These are phyloP conservation scores for Epichloe sibirici DNA, from an alignment of 2,329 filamentous ascomycete genomes.

Conservation along the genomic window DNA sequence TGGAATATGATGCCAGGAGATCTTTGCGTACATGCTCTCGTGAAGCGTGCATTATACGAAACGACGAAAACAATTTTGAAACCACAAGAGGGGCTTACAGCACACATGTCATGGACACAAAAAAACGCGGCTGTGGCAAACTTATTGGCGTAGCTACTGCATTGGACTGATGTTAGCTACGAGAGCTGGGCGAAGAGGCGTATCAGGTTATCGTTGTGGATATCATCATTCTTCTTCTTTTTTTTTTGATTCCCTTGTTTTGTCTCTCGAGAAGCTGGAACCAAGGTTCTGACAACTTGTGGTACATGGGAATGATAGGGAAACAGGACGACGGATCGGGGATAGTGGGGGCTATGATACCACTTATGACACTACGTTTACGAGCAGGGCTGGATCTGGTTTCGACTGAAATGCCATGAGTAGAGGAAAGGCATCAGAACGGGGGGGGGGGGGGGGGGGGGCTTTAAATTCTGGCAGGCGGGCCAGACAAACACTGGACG, in stretches of 20 bases:
- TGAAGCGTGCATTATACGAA: slow-evolving; percentile 1
- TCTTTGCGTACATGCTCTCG: background rate
- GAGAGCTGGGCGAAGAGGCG: slow-evolving; percentile 10
- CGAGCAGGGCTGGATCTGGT: background rate
- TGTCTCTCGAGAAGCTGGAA: slow-evolving; percentile 3
- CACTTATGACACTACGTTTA: slow-evolving; percentile 22
- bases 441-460: background rate
- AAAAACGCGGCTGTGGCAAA: slow-evolving; percentile 3
- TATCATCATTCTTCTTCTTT: background rate
- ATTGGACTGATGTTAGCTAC: slow-evolving; percentile 9
- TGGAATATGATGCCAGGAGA: slow-evolving; percentile 6
- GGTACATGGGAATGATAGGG: slow-evolving; percentile 1
- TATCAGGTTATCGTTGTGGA: slow-evolving; percentile 9
- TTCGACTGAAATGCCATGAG: background rate
- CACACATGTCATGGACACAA: slow-evolving; percentile 3
- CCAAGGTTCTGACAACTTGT: slow-evolving; percentile 15
- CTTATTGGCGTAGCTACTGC: slow-evolving; percentile 5
- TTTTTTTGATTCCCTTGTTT: slow-evolving; percentile 6
- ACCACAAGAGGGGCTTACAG: slow-evolving; percentile 1
- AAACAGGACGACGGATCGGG: slow-evolving; percentile 13
- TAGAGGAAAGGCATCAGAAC: background rate
- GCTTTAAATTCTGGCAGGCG: background rate
- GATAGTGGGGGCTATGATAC: slow-evolving; percentile 22
- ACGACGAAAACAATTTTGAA: slow-evolving; percentile 1
- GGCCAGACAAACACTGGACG: background rate